A percentile compares a stretch with the other conserved stretches of the same genome.
These are phyloP conservation scores for Chlorella variabilis DNA, from an alignment of 163 green algal species.

Conservation along the genomic window DNA sequence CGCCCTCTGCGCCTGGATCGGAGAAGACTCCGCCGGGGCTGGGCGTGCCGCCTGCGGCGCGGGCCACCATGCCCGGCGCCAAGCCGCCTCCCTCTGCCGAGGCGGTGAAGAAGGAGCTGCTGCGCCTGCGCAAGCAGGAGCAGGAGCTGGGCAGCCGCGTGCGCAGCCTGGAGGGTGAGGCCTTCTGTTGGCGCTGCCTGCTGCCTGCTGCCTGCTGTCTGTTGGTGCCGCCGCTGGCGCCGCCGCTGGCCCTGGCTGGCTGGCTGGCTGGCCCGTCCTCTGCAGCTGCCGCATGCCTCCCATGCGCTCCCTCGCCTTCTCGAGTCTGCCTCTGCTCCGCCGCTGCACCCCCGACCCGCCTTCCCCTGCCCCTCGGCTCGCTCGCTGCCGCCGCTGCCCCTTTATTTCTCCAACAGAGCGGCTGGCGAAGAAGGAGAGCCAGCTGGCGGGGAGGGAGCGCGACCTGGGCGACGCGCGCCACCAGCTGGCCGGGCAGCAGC, in stretches of 20 bases:
- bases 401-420: neutral
- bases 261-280: neutral
- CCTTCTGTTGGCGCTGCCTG: too few species aligned
- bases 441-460: constrained; percentile 2
- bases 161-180: constrained; percentile 20
- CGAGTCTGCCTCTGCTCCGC: neutral
- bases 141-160: constrained; percentile 17
- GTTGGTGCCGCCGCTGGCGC: too few species aligned
- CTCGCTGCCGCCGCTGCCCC: too few species aligned
- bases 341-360: neutral
- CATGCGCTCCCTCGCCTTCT: too few species aligned
- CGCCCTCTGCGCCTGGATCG: neutral
- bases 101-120: constrained; percentile 37
- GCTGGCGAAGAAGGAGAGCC: neutral
- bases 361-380: too few species aligned
- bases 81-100: constrained; percentile 24
- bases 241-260: neutral
- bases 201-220: too few species aligned
- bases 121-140: constrained; percentile 34
- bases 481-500: neutral
- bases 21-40: neutral
- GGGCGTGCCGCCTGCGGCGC: neutral
- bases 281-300: too few species aligned
- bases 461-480: neutral
- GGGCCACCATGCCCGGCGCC: neutral